Base-by-base conservation (phyloP, 352 stramenopile genomes). In the Phytophthora pinifolia region DNA sequence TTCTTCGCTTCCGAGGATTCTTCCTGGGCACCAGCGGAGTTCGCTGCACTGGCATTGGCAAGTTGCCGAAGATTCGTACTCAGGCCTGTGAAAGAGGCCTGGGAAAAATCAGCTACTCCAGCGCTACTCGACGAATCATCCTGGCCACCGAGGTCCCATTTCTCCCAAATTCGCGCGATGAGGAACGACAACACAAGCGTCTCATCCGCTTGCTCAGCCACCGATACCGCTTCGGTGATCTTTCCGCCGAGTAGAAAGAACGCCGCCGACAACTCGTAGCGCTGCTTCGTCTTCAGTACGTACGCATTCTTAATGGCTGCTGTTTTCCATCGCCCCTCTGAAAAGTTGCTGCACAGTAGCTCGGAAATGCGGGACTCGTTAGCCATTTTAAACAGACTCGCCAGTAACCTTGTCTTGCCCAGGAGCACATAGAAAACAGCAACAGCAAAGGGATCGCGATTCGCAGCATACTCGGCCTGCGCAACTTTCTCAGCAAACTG, bases 271-370 rank as follows among this genome's bases (percentile, higher is more conserved):
- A 96, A 61, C 42, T 79, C 71, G 36, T 88, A 94, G 12, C 83
- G 82, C 17, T 89, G 80, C 54, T 96, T 95, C 13, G 77, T 76
- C 52, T 96, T 94, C 14, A 96, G 57, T 30, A 93, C 85, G 51
- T 90, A 96, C 0, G 88, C 88, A 41, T 96, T 96, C 62, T 96
- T 96, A n/a, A 95, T 82, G 12, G 88, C 86, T 9, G 84, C 86
- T 39, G 86, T 92, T 43, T 88, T 86, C 88, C 87, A 96, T 31
- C 84, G 78, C 25, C 72, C 46, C 15, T 96, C 83, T 0, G 65
- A 62, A 59, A 96, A 96, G 49, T 96, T 74, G 49, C 96, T 95
- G 12, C 57, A 67, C 9, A 96, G 27, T 3, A 96, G 62, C 20
- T 95, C 86, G 8, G 59, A 70, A 33, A 95, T 94, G 18, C 87